Base-by-base conservation (phyloP, 257 asterid genomes). In the Solanum ahanhuiri region DNA sequence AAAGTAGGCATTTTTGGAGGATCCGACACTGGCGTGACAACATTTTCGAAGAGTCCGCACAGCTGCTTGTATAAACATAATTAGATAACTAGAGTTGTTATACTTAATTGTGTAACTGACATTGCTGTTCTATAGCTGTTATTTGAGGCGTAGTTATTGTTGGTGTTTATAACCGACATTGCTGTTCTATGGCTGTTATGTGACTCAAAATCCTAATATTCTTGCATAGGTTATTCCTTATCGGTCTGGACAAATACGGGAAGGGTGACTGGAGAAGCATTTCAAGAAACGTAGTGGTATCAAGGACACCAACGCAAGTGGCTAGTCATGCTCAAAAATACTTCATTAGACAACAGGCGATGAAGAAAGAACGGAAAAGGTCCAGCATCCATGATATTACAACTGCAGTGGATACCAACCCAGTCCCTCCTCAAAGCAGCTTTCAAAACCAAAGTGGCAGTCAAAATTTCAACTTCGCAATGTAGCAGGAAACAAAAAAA, bases 221-320 rank as follows among this genome's bases (percentile, higher is more conserved):
- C 64, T 81, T 54, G 70, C 60, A 34, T 89, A 96, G 98, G 92
- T 83, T 91, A 88, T 96, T 96, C 88, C 91, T 96, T 34, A 25
- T 83, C 17, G 98, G 98, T n/a, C 98, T 96, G 1, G 92, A 91
- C 1, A 88, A 66, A 84, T 96, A 93, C n/a, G 98, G 98, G 12
- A 96, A 93, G 89, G 98, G 98, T 8, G 98, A 96, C 72, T 96
- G 98, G 98, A 94, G 98, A 87, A 96, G 98, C 91, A 96, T 96
- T 34, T 96, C 98, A 28, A 93, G 98, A 86, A 94, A 96, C 2
- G 96, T 92, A 28, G 98, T 96, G 28, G 96, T 96, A 15, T 90
- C 98, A 1, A 92, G 98, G 88, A 96, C 98, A 9, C 98, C 98
- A 23, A 96, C 98, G 2, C 98, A 96, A 87, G 98, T 96, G 63